phyloP scores from a whole-genome alignment of 2,329 filamentous ascomycete species.

The Trichoderma sp. region DNA sequence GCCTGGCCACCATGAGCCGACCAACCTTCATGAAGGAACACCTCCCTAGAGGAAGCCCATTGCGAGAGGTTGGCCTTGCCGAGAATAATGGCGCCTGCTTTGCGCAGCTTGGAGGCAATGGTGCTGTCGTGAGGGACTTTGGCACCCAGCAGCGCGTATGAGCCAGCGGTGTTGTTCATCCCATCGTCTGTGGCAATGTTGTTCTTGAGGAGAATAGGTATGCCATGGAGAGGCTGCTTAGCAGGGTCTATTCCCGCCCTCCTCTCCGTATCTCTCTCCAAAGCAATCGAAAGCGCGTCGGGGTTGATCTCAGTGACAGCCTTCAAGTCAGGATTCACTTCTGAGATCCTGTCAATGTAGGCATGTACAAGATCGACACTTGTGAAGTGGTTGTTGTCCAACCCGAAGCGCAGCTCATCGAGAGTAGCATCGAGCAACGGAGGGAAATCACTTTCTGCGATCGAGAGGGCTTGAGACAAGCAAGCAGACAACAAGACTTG shows the following conservation, averaged over 20 bases:
- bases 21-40: constrained; percentile 60
- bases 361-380: constrained; percentile 37
- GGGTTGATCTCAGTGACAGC: constrained; percentile 39
- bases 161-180: constrained; percentile 64
- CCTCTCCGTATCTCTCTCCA: constrained; percentile 32
- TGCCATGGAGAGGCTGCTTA: constrained; percentile 53
- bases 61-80: constrained; percentile 63
- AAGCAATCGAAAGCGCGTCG: constrained; percentile 40
- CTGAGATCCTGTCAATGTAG: constrained; percentile 30
- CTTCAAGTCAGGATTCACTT: constrained; percentile 25
- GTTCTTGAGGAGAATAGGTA: constrained; percentile 66
- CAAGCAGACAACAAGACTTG: not conserved
- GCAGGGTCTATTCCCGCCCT: not conserved
- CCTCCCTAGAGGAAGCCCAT: constrained; percentile 58
- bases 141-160: constrained; percentile 59
- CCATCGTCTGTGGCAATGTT: constrained; percentile 62
- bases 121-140: constrained; percentile 43
- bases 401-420: constrained; percentile 23
- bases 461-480: not conserved
- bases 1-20: constrained; percentile 61
- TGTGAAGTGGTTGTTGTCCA: constrained; percentile 32
- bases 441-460: constrained; percentile 7
- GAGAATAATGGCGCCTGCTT: constrained; percentile 59
- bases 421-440: constrained; percentile 26
- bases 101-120: constrained; percentile 55